phyloP scores from a whole-genome alignment of 345 rosid species.

The Citrus medica region DNA sequence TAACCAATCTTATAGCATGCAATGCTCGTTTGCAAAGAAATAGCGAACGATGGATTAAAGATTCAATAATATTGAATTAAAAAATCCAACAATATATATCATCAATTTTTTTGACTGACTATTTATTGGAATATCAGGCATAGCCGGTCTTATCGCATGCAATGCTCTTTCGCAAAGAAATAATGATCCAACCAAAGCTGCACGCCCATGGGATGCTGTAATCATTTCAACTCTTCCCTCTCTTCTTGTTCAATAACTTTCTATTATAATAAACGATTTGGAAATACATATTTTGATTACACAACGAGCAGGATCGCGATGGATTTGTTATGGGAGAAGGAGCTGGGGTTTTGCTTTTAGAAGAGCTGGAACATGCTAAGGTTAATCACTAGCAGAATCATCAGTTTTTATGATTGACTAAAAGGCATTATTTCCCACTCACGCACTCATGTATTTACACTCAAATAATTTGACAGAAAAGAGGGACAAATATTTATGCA shows the following conservation, averaged over 20 bases:
- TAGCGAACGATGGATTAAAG: no score
- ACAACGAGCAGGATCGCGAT: slow-evolving; percentile 42
- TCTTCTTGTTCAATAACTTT: no score
- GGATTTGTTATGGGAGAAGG: slow-evolving; percentile 67
- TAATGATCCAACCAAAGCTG: slow-evolving; percentile 53
- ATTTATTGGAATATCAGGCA: slow-evolving; percentile 24
- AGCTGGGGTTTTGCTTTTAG: slow-evolving; percentile 58
- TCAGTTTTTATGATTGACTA: not conserved
- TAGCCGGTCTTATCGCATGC: slow-evolving; percentile 56
- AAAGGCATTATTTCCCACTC: not conserved
- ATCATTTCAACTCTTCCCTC: not conserved
- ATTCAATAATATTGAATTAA: no score
- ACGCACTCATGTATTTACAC: not conserved
- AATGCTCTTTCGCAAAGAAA: slow-evolving; percentile 51
- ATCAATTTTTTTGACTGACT: not conserved
- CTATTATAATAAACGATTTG: not conserved
- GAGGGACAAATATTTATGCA: slow-evolving; percentile 52
- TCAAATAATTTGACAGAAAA: slow-evolving; percentile 29
- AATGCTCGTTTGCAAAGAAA: no score
- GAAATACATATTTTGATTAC: not conserved
- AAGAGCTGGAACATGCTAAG: slow-evolving; percentile 61
- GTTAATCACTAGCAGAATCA: slow-evolving; percentile 21
- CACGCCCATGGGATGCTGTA: slow-evolving; percentile 63
- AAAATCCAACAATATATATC: no score
- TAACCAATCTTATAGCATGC: no score